Conservation (phyloP, 371 early-diverging fungal genomes). For the Mortierella sp. region DNA sequence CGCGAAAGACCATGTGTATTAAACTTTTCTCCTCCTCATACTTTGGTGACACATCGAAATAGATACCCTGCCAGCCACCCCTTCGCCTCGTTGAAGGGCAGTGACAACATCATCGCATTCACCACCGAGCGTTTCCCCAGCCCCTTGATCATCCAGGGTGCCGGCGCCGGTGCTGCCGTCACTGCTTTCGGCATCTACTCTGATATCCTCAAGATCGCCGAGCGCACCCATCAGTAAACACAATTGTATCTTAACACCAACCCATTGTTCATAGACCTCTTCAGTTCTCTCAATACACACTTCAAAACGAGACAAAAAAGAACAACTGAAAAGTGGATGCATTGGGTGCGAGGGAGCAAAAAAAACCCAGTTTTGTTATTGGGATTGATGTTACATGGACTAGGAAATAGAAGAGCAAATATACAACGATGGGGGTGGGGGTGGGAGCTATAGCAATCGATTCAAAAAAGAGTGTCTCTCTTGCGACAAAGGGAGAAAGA, state of each 20-base stretch:
- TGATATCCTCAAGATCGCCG: conserved; percentile 88
- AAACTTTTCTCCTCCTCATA: background rate
- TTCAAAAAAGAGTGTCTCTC: background rate
- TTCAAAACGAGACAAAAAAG: background rate
- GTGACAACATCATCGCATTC: conserved; percentile 97
- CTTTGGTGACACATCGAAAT: conserved; percentile 3
- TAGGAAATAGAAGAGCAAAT: background rate
- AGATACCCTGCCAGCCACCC: conserved; percentile 92
- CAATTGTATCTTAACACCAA: background rate
- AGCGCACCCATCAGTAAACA: conserved; percentile 62
- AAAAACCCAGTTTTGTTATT: background rate
- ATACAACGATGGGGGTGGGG: background rate
- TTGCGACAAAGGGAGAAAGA: background rate
- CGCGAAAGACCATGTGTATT: background rate
- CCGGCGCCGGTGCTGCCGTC: conserved; percentile 97
- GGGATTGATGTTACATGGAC: conserved; percentile 1
- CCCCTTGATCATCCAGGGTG: conserved; percentile 95
- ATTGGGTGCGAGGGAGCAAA: background rate
- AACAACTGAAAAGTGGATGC: background rate
- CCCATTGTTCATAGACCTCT: background rate
- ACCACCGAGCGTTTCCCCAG: conserved; percentile 94
- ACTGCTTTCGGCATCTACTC: conserved; percentile 97
- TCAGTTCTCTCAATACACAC: background rate
- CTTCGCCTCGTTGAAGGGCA: conserved; percentile 94
- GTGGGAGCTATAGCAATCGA: background rate